phyloP scores from a whole-genome alignment of 768 basidiomycete genomes.

The Fomitopsis pulvina region DNA sequence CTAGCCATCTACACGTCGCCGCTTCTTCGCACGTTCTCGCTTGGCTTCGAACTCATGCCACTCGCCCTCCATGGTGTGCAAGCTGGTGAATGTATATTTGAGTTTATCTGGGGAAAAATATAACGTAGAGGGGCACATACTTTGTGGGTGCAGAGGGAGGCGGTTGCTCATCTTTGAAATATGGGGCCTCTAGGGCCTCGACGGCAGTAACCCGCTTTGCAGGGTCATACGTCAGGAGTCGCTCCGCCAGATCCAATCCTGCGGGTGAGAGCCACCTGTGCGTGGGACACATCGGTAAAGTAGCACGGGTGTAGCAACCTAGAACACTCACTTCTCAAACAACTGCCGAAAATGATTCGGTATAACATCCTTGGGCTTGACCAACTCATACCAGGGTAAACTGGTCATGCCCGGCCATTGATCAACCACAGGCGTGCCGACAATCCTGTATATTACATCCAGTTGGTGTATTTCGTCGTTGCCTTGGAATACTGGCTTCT shows the following conservation, averaged over 20 bases:
- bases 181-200: slow-evolving; percentile 76
- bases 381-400: slow-evolving; percentile 98
- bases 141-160: slow-evolving; percentile 65
- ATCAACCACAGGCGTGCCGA: slow-evolving; percentile 81
- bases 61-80: slow-evolving; percentile 82
- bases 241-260: slow-evolving; percentile 82
- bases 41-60: slow-evolving; percentile 99
- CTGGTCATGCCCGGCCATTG: slow-evolving; percentile 80
- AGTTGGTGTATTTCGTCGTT: slow-evolving; percentile 97
- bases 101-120: too few relatives aligned
- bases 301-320: background rate
- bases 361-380: slow-evolving; percentile 76
- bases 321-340: slow-evolving; percentile 75
- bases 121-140: too few relatives aligned
- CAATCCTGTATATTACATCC: slow-evolving; percentile 83
- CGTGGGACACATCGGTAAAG: too few relatives aligned
- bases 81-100: too few relatives aligned
- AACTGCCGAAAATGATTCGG: slow-evolving; percentile 74
- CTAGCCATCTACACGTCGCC: slow-evolving; percentile 50
- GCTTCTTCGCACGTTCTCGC: slow-evolving; percentile 78
- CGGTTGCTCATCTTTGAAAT: slow-evolving; percentile 82
- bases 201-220: slow-evolving; percentile 64
- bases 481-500: slow-evolving; percentile 96
- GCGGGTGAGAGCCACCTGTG: slow-evolving; percentile 80
- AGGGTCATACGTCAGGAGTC: slow-evolving; percentile 78